Percentiles rank a stretch among this genome's conserved stretches.
These are phyloP conservation scores for Prosopis cineraria DNA, from an alignment of 306 rosid species.

Conservation along the genomic window DNA sequence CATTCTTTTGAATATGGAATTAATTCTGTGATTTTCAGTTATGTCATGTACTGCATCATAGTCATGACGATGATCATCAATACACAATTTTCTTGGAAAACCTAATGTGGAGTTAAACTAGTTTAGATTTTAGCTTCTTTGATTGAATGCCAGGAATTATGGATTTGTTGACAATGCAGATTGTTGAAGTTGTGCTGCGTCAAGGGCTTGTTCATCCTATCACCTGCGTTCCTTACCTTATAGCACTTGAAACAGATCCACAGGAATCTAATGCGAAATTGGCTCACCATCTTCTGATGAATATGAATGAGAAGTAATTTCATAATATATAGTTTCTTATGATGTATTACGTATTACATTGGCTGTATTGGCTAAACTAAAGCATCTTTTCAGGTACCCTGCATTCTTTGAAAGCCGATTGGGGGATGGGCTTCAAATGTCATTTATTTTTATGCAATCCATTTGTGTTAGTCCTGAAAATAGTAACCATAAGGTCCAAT, in stretches of 20 bases:
- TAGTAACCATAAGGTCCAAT: constrained; percentile 50
- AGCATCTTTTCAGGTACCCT: constrained; percentile 83
- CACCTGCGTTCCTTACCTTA: constrained; percentile 94
- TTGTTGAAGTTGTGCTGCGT: constrained; percentile 93
- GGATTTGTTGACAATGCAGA: constrained; percentile 54
- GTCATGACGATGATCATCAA: background rate
- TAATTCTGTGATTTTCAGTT: background rate
- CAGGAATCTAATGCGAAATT: constrained; percentile 75
- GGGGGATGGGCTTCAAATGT: constrained; percentile 99
- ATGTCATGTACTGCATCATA: background rate
- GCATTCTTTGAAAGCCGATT: constrained; percentile 95
- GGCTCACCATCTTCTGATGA: constrained; percentile 96
- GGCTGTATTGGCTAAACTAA: constrained; percentile 39
- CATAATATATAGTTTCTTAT: constrained; percentile 11
- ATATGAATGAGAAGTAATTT: constrained; percentile 93
- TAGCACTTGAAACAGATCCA: constrained; percentile 98
- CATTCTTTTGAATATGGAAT: constrained; percentile 12
- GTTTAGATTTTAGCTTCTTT: constrained; percentile 10
- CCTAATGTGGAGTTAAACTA: background rate
- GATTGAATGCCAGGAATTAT: background rate
- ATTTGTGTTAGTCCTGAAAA: constrained; percentile 55
- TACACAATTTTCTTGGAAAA: background rate
- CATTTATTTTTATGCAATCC: constrained; percentile 80
- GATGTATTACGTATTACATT: constrained; percentile 14
- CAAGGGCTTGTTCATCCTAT: constrained; percentile 99